Evolutionary conservation across 257 asterid genomes (phyloP).

Genomic region (Linaria vulgaris): DNA sequence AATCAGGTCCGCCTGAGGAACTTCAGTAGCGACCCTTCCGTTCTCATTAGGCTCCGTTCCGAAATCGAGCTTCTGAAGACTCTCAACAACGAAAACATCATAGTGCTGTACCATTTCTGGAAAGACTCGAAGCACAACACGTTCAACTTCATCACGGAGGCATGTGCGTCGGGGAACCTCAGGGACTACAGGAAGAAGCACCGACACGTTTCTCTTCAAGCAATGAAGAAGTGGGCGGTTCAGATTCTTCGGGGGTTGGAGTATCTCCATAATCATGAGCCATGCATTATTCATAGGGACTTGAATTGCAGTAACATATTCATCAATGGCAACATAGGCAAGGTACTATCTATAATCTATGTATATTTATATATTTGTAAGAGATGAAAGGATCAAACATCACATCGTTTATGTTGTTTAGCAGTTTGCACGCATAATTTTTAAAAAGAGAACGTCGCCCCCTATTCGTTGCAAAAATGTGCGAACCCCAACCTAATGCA

Average conservation of each 20-base stretch:
- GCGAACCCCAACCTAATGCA: no score
- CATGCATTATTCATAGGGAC: slow-evolving; percentile 51
- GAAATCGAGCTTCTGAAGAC: slow-evolving; percentile 49
- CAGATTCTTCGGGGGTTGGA: slow-evolving; percentile 45
- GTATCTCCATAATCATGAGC: slow-evolving; percentile 50
- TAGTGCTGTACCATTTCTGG: slow-evolving; percentile 41
- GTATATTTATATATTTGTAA: no score
- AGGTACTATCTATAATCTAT: slow-evolving; percentile 21
- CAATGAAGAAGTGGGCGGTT: slow-evolving; percentile 46
- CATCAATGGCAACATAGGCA: slow-evolving; percentile 48
- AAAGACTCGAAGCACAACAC: slow-evolving; percentile 33
- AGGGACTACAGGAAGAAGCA: slow-evolving; percentile 49
- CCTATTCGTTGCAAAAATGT: no score
- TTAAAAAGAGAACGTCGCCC: no score
- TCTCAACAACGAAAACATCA: slow-evolving; percentile 37
- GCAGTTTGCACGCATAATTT: no score
- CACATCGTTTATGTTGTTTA: no score
- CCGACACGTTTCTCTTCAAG: slow-evolving; percentile 41
- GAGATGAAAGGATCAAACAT: no score
- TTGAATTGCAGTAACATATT: slow-evolving; percentile 50
- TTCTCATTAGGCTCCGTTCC: slow-evolving; percentile 31
- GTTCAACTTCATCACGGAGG: slow-evolving; percentile 48
- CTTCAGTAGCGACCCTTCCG: slow-evolving; percentile 40
- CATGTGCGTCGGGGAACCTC: slow-evolving; percentile 42
- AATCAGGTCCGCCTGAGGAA: slow-evolving; percentile 45